Conservation (phyloP, 2,329 filamentous ascomycete species). For the Epichloe sp. region DNA sequence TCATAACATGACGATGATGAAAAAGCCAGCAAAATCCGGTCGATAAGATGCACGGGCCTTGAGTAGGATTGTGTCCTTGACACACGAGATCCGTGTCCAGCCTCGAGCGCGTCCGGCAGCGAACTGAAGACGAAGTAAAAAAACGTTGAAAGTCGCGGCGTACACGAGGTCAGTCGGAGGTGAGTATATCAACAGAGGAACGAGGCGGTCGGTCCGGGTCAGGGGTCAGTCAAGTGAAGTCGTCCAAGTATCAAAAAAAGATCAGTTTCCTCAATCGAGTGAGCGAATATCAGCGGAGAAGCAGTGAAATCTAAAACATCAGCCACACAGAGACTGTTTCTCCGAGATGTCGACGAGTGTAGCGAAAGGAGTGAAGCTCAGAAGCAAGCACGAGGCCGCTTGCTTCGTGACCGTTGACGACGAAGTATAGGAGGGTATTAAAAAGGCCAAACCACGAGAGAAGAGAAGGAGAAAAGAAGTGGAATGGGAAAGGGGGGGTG, state of each 20-base stretch:
- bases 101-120: neutral
- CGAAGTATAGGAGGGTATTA: neutral
- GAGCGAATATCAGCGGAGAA: neutral
- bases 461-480: neutral
- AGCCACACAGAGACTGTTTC: neutral
- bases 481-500: neutral
- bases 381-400: neutral
- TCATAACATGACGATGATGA: slow-evolving; percentile 5
- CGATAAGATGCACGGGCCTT: neutral
- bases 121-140: neutral
- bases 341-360: neutral
- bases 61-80: neutral
- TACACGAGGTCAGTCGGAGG: neutral
- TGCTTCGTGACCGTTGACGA: neutral
- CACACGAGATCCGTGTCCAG: neutral
- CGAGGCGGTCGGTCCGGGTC: neutral
- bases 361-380: neutral
- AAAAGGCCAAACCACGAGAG: neutral
- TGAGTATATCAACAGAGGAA: neutral
- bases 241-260: neutral
- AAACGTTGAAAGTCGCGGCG: neutral
- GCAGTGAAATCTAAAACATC: neutral
- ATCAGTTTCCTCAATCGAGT: neutral
- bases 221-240: slow-evolving; percentile 1
- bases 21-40: neutral